Base-by-base conservation (phyloP, 2,329 filamentous ascomycete genomes). In the Aureobasidium sp. region DNA sequence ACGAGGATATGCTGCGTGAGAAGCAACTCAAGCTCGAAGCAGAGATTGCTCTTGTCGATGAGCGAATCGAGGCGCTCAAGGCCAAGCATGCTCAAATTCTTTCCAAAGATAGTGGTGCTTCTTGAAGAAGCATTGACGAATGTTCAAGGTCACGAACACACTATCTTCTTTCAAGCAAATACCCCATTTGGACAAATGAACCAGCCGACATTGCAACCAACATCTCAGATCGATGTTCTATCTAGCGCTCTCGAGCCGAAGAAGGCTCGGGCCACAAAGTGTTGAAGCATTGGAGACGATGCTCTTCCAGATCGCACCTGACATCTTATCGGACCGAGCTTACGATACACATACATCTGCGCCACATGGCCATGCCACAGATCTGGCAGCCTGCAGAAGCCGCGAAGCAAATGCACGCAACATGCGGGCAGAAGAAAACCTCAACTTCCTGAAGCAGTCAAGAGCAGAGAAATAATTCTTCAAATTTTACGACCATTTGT, bases 31-130 rank as follows among this genome's bases (percentile, higher is more conserved):
- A 79, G 65, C 76, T 93, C 3, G 87, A 94, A 66, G 88, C 84
- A 0, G 88, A 93, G 65, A 91, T 94, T 72, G 86, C 89, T 0
- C 73, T 94, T 5, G 79, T 93, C 39, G 89, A 94, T 69, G 90
- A 93, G 60, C 85, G 84, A 69, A 89, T 94, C 67, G 81, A 79
- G 52, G 78, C 75, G 43, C 70, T 86, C 10, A 61, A 52, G 13
- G 5, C 27, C 10, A 26, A 51, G 47, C 36, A 51, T 27, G n/a
- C 47, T 32, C 36, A 59, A 32, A 15, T 34, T 8, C 20, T 13
- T 37, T 8, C 34, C 4, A n/a, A 36, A 15, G 26, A 20, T 3
- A 50, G 7, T 39, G 26, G 29, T 9, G 29, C 55, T 26, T 6
- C 55, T 6, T 59, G 43, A 59, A 24, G 29, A 1, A 2, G 6